A percentile compares a stretch with the other conserved stretches of the same genome.
phyloP scores from a whole-genome alignment of 345 rosid genomes.

The Crucihimalaya himalaica region DNA sequence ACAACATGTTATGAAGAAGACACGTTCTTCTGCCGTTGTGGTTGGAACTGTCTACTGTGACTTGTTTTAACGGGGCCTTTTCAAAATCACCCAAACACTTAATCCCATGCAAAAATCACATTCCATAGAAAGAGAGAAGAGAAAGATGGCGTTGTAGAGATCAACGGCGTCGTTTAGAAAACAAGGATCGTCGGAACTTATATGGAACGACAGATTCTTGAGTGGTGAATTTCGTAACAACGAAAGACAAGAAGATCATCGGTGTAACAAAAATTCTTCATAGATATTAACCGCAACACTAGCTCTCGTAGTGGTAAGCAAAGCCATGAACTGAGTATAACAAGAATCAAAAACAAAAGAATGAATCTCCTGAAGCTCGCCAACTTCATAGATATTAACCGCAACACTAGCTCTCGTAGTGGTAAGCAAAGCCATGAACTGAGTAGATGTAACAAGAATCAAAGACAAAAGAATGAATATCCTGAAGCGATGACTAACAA shows the following conservation, averaged over 20 bases:
- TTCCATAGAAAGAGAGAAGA: constrained; percentile 17
- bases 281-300: too few relatives aligned
- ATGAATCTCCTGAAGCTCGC: too few relatives aligned
- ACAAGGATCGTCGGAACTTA: constrained; percentile 82
- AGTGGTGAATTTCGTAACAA: constrained; percentile 47
- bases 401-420: too few relatives aligned
- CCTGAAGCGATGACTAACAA: too few relatives aligned
- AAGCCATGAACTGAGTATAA: too few relatives aligned
- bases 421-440: too few relatives aligned
- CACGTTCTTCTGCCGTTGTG: constrained; percentile 58
- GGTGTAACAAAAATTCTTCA: too few relatives aligned
- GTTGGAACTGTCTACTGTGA: constrained; percentile 93
- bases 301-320: too few relatives aligned
- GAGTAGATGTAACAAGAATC: too few relatives aligned
- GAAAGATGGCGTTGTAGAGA: constrained; percentile 53
- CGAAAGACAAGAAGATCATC: constrained; percentile 37
- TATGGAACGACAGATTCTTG: constrained; percentile 70
- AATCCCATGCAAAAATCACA: constrained; percentile 50
- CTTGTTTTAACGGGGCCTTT: constrained; percentile 61
- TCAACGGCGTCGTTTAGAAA: constrained; percentile 78
- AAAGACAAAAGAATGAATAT: too few relatives aligned
- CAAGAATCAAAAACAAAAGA: too few relatives aligned
- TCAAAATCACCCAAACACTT: constrained; percentile 56
- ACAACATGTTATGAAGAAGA: constrained; percentile 37
- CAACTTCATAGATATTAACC: too few relatives aligned